phyloP scores from a whole-genome alignment of 345 rosid species.

The Dimocarpus longan region DNA sequence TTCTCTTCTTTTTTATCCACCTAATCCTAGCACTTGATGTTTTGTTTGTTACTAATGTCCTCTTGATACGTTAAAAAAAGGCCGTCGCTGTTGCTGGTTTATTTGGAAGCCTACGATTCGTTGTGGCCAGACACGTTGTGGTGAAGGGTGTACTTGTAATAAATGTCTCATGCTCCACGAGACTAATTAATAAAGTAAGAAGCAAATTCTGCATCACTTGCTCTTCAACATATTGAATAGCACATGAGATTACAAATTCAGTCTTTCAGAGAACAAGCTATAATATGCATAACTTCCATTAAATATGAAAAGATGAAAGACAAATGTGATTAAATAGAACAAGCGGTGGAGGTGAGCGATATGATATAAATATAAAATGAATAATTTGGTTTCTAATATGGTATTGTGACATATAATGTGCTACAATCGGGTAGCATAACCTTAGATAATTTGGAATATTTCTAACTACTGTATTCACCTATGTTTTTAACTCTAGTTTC shows the following conservation, averaged over 20 bases:
- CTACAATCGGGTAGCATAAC: slow-evolving; percentile 20
- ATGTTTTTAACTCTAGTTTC: slow-evolving; percentile 27
- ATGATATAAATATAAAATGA: neutral
- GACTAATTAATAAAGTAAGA: neutral
- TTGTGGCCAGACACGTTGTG: slow-evolving; percentile 33
- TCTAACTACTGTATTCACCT: slow-evolving; percentile 36
- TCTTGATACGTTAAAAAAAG: slow-evolving; percentile 6
- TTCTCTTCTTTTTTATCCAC: neutral
- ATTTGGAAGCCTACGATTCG: slow-evolving; percentile 1
- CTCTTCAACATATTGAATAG: neutral
- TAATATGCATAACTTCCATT: too few relatives aligned
- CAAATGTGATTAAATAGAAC: neutral
- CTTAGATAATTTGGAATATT: slow-evolving; percentile 22
- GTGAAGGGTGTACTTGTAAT: slow-evolving; percentile 26
- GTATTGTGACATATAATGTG: neutral
- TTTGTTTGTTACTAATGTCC: neutral
- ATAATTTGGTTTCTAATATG: neutral
- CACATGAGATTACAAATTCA: neutral
- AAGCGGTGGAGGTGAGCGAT: neutral
- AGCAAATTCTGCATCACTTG: neutral
- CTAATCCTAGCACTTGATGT: neutral
- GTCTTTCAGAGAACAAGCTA: neutral
- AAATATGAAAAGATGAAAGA: neutral
- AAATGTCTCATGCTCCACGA: neutral
- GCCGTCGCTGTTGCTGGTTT: slow-evolving; percentile 42